These are phyloP conservation scores for Chaetomium globosum DNA, from an alignment of 2,329 filamentous ascomycete species.

Conservation along the genomic window DNA sequence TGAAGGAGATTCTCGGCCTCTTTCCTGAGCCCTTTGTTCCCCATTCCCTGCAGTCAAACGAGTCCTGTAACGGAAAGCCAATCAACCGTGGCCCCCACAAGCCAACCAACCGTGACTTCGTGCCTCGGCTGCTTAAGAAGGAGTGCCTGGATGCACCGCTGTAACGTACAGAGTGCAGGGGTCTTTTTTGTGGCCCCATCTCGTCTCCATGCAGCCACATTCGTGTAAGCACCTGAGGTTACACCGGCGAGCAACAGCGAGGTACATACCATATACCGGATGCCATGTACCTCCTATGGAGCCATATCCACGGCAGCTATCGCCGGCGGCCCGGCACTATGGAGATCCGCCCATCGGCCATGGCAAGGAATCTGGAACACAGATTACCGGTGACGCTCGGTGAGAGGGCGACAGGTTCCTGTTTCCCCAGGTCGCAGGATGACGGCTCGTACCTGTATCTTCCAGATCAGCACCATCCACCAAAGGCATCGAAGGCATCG, in stretches of 20 bases:
- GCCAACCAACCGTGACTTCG: not conserved
- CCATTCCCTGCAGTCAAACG: not conserved
- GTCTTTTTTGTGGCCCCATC: not conserved
- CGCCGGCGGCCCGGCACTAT: slow-evolving; percentile 4
- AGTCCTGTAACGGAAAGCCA: not conserved
- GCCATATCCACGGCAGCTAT: not conserved
- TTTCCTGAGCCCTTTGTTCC: not conserved
- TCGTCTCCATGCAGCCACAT: not conserved
- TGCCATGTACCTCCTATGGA: not conserved
- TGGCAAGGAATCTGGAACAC: not conserved
- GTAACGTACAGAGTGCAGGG: not conserved
- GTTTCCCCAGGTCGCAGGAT: not conserved
- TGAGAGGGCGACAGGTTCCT: not conserved
- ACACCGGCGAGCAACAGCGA: slow-evolving; percentile 1
- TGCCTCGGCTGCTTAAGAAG: not conserved
- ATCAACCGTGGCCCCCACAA: not conserved
- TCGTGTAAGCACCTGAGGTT: not conserved
- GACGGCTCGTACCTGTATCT: not conserved
- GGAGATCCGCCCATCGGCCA: not conserved
- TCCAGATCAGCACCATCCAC: not conserved
- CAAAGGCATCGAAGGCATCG: not conserved
- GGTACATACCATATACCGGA: not conserved
- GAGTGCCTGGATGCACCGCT: not conserved
- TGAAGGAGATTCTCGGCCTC: not conserved
- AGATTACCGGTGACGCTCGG: not conserved